Percentiles rank a stretch among this genome's conserved stretches.
Evolutionary conservation across 441 rosid genomes (phyloP).

Genomic region (Metrosideros polymorpha): DNA sequence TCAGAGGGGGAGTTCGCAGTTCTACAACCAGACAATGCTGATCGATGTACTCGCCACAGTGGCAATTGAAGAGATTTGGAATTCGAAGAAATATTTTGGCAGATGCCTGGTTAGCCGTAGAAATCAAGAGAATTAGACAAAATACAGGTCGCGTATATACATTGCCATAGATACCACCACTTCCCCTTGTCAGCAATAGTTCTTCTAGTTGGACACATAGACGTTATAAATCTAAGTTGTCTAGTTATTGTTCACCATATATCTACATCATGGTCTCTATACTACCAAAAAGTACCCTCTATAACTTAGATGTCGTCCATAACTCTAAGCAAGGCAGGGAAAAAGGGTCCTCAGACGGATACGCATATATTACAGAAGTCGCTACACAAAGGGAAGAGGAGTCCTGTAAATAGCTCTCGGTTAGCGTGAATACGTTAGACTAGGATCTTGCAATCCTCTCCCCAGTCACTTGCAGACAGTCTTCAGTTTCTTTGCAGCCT

Average conservation of each 20-base stretch:
- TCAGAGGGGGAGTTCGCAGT: background rate
- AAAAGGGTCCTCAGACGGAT: background rate
- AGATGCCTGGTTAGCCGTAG: background rate
- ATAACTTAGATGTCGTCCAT: background rate
- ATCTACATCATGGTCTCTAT: background rate
- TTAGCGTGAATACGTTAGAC: conserved; percentile 23
- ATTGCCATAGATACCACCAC: background rate
- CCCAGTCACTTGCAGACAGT: conserved; percentile 48
- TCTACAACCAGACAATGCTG: background rate
- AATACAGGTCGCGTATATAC: background rate
- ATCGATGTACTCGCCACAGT: background rate
- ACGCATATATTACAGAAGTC: background rate
- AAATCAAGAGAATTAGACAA: background rate
- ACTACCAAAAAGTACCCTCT: background rate
- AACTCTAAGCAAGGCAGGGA: background rate
- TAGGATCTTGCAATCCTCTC: conserved; percentile 1
- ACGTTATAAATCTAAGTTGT: background rate
- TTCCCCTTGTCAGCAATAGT: background rate
- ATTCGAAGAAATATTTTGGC: background rate
- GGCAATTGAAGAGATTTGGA: background rate
- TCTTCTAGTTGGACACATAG: background rate
- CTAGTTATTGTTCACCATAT: background rate
- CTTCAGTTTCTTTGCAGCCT: conserved; percentile 81
- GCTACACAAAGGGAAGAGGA: conserved; percentile 5
- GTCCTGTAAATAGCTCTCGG: conserved; percentile 20